These are phyloP conservation scores for Neurospora sp. DNA, from an alignment of 495 filamentous ascomycete genomes.

Conservation along the genomic window DNA sequence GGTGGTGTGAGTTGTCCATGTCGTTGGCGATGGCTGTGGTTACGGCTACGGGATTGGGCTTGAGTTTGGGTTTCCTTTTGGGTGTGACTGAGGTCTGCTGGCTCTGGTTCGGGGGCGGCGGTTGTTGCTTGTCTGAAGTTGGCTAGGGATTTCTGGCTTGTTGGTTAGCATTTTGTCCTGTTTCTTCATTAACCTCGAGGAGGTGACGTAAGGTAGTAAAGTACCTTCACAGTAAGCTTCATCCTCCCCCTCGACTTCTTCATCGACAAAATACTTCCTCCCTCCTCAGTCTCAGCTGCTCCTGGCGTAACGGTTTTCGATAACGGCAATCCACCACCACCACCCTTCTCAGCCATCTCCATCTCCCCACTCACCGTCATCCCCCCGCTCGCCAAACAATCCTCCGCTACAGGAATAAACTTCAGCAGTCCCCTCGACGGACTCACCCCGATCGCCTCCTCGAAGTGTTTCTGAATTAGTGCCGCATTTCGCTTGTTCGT, in stretches of 20 bases:
- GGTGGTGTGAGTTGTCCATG: conserved; percentile 13
- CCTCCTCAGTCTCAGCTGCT: not conserved
- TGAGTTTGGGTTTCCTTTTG: not conserved
- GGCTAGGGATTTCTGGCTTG: conserved; percentile 9
- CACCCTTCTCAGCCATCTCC: conserved; percentile 37
- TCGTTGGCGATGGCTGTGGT: not conserved
- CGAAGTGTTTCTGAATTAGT: conserved; percentile 60
- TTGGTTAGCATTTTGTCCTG: not conserved
- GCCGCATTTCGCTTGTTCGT: conserved; percentile 75
- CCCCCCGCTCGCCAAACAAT: conserved; percentile 60
- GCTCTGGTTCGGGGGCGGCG: conserved; percentile 4
- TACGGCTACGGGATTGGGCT: not conserved
- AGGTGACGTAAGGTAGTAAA: not conserved
- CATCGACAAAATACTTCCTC: not conserved
- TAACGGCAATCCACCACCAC: not conserved
- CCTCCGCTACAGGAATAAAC: conserved; percentile 58
- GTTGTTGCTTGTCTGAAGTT: conserved; percentile 7
- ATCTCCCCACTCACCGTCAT: conserved; percentile 60
- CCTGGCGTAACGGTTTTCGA: not conserved
- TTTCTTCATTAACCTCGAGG: too few species aligned
- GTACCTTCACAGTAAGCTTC: conserved; percentile 26
- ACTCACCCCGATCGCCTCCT: conserved; percentile 54
- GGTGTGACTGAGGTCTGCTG: not conserved
- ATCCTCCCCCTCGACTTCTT: conserved; percentile 12
- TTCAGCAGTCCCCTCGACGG: conserved; percentile 56